Percentiles rank a stretch among this genome's conserved stretches.
phyloP scores from a whole-genome alignment of 2,329 filamentous ascomycete genomes.

The Microthyrium microscopicum region DNA sequence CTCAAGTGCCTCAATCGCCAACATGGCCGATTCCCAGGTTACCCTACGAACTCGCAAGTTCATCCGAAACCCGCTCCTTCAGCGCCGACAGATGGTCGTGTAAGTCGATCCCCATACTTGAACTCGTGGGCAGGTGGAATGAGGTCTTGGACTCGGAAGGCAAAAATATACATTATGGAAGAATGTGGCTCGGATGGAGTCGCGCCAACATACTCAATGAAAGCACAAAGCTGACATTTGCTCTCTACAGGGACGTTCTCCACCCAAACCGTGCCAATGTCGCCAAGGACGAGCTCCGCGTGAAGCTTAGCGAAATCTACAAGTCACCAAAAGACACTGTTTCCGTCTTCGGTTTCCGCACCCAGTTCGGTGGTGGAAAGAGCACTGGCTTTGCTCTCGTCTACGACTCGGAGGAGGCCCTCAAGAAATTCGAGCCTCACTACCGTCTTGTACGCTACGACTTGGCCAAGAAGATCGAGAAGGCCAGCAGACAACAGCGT shows the following conservation, averaged over 20 bases:
- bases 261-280: conserved; percentile 97
- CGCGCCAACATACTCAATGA: no score
- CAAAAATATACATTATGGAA: background rate
- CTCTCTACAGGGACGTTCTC: conserved; percentile 95
- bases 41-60: conserved; percentile 90
- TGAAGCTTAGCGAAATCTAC: conserved; percentile 90
- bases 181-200: background rate
- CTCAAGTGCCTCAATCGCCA: no score
- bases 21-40: conserved; percentile 63
- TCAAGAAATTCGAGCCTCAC: conserved; percentile 99
- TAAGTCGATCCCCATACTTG: conserved; percentile 12
- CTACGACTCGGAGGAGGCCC: conserved; percentile 94
- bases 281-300: conserved; percentile 95
- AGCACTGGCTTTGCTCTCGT: conserved; percentile 96
- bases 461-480: conserved; percentile 87
- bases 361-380: conserved; percentile 99
- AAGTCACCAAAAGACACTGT: conserved; percentile 97
- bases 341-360: conserved; percentile 95
- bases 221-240: no score
- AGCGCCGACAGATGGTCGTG: conserved; percentile 99
- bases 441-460: conserved; percentile 94
- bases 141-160: no score
- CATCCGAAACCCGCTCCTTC: conserved; percentile 98
- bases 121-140: background rate
- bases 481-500: conserved; percentile 97